These are phyloP conservation scores for Chloris gayana DNA, from an alignment of 176 grass and related monocot species.

Conservation along the genomic window DNA sequence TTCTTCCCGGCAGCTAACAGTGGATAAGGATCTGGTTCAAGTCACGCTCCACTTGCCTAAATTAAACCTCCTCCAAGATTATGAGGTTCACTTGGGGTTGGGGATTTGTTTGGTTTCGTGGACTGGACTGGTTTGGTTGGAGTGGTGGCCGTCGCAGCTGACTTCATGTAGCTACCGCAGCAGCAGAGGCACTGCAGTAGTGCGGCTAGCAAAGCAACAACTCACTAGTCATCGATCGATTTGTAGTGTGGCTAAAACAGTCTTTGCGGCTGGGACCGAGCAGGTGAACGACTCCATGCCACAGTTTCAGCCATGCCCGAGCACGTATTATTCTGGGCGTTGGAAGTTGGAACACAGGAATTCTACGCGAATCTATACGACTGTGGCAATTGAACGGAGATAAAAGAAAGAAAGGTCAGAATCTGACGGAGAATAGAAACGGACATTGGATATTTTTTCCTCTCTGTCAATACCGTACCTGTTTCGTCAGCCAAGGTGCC, in stretches of 20 bases:
- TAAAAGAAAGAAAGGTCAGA: neutral
- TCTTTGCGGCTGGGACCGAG: neutral
- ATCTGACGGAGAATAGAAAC: neutral
- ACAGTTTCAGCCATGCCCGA: no score
- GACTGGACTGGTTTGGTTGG: neutral
- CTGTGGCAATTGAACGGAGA: neutral
- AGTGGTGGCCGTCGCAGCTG: neutral
- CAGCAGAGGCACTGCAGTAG: neutral
- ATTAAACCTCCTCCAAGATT: neutral
- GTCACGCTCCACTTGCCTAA: slow-evolving; percentile 6
- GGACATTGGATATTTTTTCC: neutral
- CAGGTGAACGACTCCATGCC: slow-evolving; percentile 27
- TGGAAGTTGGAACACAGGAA: neutral
- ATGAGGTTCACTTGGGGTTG: no score
- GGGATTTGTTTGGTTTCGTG: neutral
- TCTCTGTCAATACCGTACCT: neutral
- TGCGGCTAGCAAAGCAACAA: neutral
- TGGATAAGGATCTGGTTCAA: neutral
- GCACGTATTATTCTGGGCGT: no score
- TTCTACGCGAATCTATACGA: neutral
- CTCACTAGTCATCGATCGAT: no score
- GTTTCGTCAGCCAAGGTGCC: neutral
- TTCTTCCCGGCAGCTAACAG: neutral
- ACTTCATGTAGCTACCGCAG: neutral
- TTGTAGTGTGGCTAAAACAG: no score